Conservation (phyloP, 202 grass and related monocot species). For the Setaria italica region DNA sequence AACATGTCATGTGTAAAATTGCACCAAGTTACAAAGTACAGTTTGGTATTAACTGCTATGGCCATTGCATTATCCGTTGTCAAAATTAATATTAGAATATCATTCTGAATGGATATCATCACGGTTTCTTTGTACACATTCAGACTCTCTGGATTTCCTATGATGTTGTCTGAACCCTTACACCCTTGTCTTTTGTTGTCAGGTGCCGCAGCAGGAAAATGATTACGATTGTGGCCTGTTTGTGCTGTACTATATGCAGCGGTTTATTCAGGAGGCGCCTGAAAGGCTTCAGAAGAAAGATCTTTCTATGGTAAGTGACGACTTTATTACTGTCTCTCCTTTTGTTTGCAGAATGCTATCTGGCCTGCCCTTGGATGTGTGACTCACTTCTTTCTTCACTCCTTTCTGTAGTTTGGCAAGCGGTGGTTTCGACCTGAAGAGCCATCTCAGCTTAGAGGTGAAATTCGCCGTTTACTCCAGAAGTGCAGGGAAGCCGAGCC, state of each 20-base stretch:
- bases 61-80: neutral
- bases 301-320: slow-evolving; percentile 58
- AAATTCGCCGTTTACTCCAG: slow-evolving; percentile 38
- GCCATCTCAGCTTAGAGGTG: slow-evolving; percentile 48
- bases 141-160: slow-evolving; percentile 10
- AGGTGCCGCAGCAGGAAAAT: slow-evolving; percentile 95
- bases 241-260: slow-evolving; percentile 87
- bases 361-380: slow-evolving; percentile 5
- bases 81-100: neutral
- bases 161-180: slow-evolving; percentile 12
- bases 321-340: slow-evolving; percentile 26
- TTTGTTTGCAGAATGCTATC: neutral
- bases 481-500: slow-evolving; percentile 53
- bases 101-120: slow-evolving; percentile 5
- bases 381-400: slow-evolving; percentile 23
- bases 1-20: neutral
- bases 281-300: slow-evolving; percentile 77
- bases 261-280: slow-evolving; percentile 78
- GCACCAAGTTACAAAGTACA: neutral
- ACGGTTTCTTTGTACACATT: neutral
- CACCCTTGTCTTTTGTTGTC: slow-evolving; percentile 34
- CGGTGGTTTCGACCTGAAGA: slow-evolving; percentile 80
- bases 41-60: neutral
- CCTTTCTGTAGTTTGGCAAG: slow-evolving; percentile 65
- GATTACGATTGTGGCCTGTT: slow-evolving; percentile 93